Evolutionary conservation across 2,329 filamentous ascomycete genomes (phyloP).

Genomic region (Talaromyces sp.): DNA sequence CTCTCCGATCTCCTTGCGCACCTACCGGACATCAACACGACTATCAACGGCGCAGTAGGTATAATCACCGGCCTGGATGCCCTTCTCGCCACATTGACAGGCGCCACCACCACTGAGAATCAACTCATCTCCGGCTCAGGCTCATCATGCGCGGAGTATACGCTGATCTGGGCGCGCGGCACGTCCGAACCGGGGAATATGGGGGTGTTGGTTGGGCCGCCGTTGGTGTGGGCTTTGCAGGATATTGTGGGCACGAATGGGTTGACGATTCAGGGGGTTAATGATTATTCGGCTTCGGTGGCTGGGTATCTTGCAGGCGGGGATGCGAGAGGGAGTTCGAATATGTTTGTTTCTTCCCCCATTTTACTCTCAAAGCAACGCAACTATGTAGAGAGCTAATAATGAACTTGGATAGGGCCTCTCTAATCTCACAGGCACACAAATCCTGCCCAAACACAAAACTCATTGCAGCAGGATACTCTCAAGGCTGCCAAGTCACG

Average conservation of each 20-base stretch:
- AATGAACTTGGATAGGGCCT: conserved; percentile 14
- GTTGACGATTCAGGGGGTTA: conserved; percentile 20
- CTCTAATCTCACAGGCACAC: conserved; percentile 15
- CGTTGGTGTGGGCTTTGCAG: conserved; percentile 18
- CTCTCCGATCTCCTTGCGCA: conserved; percentile 14
- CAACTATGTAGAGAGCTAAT: too few relatives aligned
- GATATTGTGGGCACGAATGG: conserved; percentile 12
- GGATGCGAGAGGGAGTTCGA: conserved; percentile 15
- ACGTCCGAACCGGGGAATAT: conserved; percentile 21
- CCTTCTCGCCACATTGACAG: conserved; percentile 13
- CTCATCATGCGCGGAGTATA: conserved; percentile 17
- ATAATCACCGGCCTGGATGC: conserved; percentile 13
- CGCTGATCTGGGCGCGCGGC: conserved; percentile 19
- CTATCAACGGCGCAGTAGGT: conserved; percentile 6
- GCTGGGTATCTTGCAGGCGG: conserved; percentile 19
- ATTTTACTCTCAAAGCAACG: too few relatives aligned
- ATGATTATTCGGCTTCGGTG: conserved; percentile 18
- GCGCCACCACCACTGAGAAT: conserved; percentile 18
- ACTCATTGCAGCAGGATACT: conserved; percentile 19
- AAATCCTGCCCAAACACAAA: conserved; percentile 19
- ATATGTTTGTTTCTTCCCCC: conserved; percentile 14
- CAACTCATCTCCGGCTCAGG: conserved; percentile 1
- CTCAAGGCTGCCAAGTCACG: conserved; percentile 19
- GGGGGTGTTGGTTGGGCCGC: conserved; percentile 18
- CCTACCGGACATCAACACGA: conserved; percentile 13